Percentiles rank a stretch among this genome's conserved stretches.
phyloP scores from a whole-genome alignment of 306 rosid genomes.

The Gastrolobium bilobum region DNA sequence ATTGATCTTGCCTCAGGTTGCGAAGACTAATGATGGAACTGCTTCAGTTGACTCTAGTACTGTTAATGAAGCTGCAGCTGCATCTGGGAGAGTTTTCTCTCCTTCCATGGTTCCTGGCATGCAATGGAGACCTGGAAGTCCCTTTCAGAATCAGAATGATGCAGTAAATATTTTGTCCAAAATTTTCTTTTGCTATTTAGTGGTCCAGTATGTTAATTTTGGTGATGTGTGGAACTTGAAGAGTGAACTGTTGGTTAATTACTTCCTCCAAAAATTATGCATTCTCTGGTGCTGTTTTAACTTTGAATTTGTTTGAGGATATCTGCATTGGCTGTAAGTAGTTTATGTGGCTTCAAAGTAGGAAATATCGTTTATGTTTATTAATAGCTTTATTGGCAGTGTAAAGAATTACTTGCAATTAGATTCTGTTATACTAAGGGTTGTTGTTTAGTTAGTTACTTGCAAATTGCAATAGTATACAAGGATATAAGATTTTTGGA shows the following conservation, averaged over 20 bases:
- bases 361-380: conserved; percentile 9
- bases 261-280: background rate
- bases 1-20: conserved; percentile 75
- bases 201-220: conserved; percentile 33
- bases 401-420: conserved; percentile 12
- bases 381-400: background rate
- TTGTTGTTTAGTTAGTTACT: conserved; percentile 22
- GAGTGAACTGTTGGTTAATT: conserved; percentile 23
- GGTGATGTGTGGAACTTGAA: conserved; percentile 13
- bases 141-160: conserved; percentile 85
- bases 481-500: conserved; percentile 1
- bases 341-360: conserved; percentile 7
- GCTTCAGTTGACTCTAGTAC: conserved; percentile 70
- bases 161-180: conserved; percentile 55
- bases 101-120: conserved; percentile 83
- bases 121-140: conserved; percentile 98
- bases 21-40: conserved; percentile 76
- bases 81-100: conserved; percentile 83
- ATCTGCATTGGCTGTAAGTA: conserved; percentile 25
- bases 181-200: conserved; percentile 34
- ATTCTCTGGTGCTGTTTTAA: conserved; percentile 24
- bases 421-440: conserved; percentile 22
- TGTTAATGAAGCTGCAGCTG: conserved; percentile 73
- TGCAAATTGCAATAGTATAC: background rate
- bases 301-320: conserved; percentile 34